Evolutionary conservation across 2,329 filamentous ascomycete genomes (phyloP).

Genomic region (Sarocladium brachiariae): DNA sequence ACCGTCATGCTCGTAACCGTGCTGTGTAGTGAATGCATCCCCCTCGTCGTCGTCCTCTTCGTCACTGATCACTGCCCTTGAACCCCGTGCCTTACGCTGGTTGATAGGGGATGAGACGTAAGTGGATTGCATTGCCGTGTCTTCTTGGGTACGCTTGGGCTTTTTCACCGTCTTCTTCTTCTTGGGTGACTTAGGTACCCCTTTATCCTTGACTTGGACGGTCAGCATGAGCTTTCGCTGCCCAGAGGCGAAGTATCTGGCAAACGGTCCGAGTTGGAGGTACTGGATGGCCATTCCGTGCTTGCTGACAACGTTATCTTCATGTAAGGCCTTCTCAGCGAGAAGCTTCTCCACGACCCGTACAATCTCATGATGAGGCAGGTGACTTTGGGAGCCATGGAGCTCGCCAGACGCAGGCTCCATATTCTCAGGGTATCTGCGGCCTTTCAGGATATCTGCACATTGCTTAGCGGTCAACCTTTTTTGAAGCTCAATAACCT

Average conservation of each 20-base stretch:
- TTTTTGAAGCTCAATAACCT: slow-evolving; percentile 54
- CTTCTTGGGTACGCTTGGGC: slow-evolving; percentile 24
- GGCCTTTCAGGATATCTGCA: slow-evolving; percentile 76
- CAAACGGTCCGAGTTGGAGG: slow-evolving; percentile 41
- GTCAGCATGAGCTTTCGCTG: slow-evolving; percentile 38
- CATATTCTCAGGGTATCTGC: slow-evolving; percentile 51
- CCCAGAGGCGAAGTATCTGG: slow-evolving; percentile 36
- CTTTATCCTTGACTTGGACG: slow-evolving; percentile 32
- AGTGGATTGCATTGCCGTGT: slow-evolving; percentile 36
- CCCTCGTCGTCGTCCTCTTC: slow-evolving; percentile 33
- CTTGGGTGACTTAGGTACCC: slow-evolving; percentile 21
- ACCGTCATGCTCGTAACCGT: slow-evolving; percentile 41
- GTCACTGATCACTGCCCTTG: slow-evolving; percentile 20
- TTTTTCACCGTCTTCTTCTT: slow-evolving; percentile 31
- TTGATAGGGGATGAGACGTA: slow-evolving; percentile 47
- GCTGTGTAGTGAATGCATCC: slow-evolving; percentile 28
- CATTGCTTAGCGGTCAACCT: slow-evolving; percentile 71
- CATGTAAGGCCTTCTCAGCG: slow-evolving; percentile 64
- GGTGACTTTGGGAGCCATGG: slow-evolving; percentile 57
- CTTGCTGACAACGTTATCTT: slow-evolving; percentile 51
- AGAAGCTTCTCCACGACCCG: slow-evolving; percentile 75
- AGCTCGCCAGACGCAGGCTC: slow-evolving; percentile 47
- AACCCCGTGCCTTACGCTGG: slow-evolving; percentile 22
- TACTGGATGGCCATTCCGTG: slow-evolving; percentile 69
- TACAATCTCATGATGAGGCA: slow-evolving; percentile 72